Evolutionary conservation across 129 eudicot species (phyloP).

Genomic region (Centrapalus pauciflorus): DNA sequence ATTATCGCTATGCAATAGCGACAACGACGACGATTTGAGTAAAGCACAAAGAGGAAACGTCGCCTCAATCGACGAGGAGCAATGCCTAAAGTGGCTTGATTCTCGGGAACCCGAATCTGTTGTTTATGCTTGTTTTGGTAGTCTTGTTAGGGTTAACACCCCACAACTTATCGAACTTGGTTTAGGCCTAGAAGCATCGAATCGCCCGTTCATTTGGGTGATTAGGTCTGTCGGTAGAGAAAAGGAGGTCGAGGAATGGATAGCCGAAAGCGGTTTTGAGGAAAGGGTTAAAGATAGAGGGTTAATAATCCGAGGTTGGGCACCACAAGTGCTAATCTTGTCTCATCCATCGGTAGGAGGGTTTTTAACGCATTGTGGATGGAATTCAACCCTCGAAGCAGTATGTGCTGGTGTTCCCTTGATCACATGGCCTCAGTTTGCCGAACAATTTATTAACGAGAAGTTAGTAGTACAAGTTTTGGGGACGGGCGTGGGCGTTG

Average conservation of each 20-base stretch:
- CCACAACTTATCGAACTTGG: slow-evolving; percentile 46
- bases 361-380: slow-evolving; percentile 21
- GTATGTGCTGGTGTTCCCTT: slow-evolving; percentile 14
- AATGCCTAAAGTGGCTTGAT: slow-evolving; percentile 39
- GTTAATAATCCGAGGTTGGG: slow-evolving; percentile 23
- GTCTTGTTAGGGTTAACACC: slow-evolving; percentile 13
- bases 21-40: not conserved
- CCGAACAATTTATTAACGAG: slow-evolving; percentile 18
- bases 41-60: slow-evolving; percentile 23
- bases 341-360: slow-evolving; percentile 20
- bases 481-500: slow-evolving; percentile 8
- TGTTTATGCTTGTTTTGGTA: slow-evolving; percentile 34
- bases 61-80: slow-evolving; percentile 9
- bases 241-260: slow-evolving; percentile 14
- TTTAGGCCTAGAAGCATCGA: slow-evolving; percentile 47
- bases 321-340: slow-evolving; percentile 16
- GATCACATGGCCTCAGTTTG: slow-evolving; percentile 30
- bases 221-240: not conserved
- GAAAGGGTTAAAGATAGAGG: slow-evolving; percentile 21
- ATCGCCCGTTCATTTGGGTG: slow-evolving; percentile 46
- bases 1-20: slow-evolving; percentile 8
- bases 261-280: slow-evolving; percentile 6
- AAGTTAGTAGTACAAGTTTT: slow-evolving; percentile 13
- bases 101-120: slow-evolving; percentile 26
- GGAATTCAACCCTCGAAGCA: slow-evolving; percentile 19